Percentiles rank a stretch among this genome's conserved stretches.
Evolutionary conservation across 495 filamentous ascomycete genomes (phyloP).

Genomic region (Neurospora cerealis): DNA sequence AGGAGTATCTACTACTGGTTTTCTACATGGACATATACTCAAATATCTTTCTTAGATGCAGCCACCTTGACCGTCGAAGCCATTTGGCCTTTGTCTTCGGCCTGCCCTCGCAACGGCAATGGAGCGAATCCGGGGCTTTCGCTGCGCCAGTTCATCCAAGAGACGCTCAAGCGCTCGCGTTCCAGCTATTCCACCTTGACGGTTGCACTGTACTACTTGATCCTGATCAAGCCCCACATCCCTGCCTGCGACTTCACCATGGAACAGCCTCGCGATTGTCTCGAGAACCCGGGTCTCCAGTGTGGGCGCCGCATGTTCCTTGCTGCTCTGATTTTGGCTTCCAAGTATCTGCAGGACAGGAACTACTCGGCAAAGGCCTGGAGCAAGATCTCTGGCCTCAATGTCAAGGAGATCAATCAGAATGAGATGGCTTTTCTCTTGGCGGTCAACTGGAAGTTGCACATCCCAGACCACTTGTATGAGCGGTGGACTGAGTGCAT

Average conservation of each 20-base stretch:
- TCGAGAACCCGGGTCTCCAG: conserved; percentile 71
- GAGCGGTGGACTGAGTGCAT: conserved; percentile 90
- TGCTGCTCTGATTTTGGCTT: conserved; percentile 82
- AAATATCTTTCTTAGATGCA: conserved; percentile 58
- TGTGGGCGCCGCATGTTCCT: conserved; percentile 98
- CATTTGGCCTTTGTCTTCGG: conserved; percentile 81
- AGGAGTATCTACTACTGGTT: conserved; percentile 33
- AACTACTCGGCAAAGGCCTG: conserved; percentile 59
- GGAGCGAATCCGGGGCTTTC: conserved; percentile 68
- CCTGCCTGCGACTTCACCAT: conserved; percentile 73
- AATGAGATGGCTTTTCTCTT: conserved; percentile 90
- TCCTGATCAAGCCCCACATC: conserved; percentile 86
- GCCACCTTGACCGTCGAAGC: conserved; percentile 94
- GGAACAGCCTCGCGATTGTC: conserved; percentile 71
- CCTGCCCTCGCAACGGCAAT: conserved; percentile 45
- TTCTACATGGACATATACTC: conserved; percentile 12
- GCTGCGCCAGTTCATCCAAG: conserved; percentile 90
- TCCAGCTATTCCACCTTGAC: conserved; percentile 96
- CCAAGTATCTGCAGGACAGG: conserved; percentile 95
- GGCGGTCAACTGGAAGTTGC: conserved; percentile 87
- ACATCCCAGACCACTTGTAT: conserved; percentile 80
- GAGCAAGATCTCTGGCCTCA: background rate
- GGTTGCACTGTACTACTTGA: conserved; percentile 91
- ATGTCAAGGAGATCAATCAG: conserved; percentile 80
- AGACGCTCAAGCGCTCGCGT: conserved; percentile 86